Evolutionary conservation across 2,329 filamentous ascomycete genomes (phyloP), one percentile per base, ranked within the genome.

Genomic region (Phialemoniopsis sp.): DNA sequence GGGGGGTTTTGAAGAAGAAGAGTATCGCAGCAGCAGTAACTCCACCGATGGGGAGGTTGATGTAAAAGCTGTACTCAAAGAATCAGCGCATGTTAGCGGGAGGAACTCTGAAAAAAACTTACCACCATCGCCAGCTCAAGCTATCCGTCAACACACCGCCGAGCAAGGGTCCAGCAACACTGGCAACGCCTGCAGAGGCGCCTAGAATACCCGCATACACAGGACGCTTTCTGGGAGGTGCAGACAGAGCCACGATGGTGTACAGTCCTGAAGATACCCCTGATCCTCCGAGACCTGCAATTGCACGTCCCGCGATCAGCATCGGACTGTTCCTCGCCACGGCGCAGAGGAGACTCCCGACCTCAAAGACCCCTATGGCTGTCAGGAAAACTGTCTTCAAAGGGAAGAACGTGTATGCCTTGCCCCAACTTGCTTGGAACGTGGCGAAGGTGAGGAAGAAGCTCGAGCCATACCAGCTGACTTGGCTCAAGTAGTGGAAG

Each of bases 251-350:
- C 42, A 69, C 63, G 37, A 70, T 64, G 7, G 57, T 67, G 54
- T 68, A 62, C 6, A 58, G 56, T 1, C 68, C 67, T n/a, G 48
- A 46, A 28, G 38, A 38, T 14, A 50, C 41, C 12, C 69, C 76
- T 12, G 75, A n/a, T n/a, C n/a, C n/a, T n/a, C 77, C 78, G 5
- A 72, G 54, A 8, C 78, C 78, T 56, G 81, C 77, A 32, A 81
- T 61, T 9, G 72, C 73, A 14, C 77, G 66, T 5, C 70, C 71
- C 16, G 64, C 73, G 40, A 80, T 72, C 43, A 81, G 59, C 62
- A 73, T 71, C 35, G 57, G 61, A 56, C 80, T 72, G 47, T 62
- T 67, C 33, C 55, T 56, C 35, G 69, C 70, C 6, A 76, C 55
- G 30, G 68, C 76, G 46, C 73, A 78, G 2, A 79, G 53, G 29